Conservation (phyloP, 345 rosid species). For the Citrus unshiu region DNA sequence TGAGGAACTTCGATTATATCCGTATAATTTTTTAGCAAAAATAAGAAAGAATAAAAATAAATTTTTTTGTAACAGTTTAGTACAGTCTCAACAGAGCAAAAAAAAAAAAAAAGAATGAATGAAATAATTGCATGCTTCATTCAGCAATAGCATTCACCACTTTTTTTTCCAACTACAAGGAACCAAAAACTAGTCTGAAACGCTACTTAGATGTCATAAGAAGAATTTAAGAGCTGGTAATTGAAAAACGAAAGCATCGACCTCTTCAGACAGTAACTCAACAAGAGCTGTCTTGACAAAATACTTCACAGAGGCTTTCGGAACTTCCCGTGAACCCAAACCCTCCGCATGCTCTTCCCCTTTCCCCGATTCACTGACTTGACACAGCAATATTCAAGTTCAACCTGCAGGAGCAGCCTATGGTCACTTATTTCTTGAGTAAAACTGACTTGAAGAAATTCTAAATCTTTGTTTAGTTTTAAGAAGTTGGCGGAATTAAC, state of each 20-base stretch:
- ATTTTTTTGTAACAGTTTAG: background rate
- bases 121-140: background rate
- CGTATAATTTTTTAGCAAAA: background rate
- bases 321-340: constrained; percentile 96
- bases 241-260: background rate
- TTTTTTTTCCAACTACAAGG: background rate
- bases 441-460: background rate
- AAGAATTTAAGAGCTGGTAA: background rate
- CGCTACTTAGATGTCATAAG: background rate
- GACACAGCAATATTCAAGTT: constrained; percentile 82
- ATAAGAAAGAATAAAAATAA: background rate
- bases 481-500: background rate
- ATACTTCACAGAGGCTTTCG: constrained; percentile 44
- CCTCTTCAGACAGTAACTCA: background rate
- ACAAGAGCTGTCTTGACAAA: background rate
- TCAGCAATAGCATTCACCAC: background rate
- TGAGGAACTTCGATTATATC: too few relatives aligned
- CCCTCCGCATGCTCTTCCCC: constrained; percentile 70
- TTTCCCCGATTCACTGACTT: constrained; percentile 65
- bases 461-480: background rate
- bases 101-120: background rate
- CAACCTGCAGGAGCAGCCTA: constrained; percentile 45
- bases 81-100: background rate
- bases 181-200: background rate
- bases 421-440: background rate